Evolutionary conservation across 1,284 basidiomycete genomes (phyloP), one percentile per base, ranked within the genome.

Genomic region (Pseudozyma pruni): DNA sequence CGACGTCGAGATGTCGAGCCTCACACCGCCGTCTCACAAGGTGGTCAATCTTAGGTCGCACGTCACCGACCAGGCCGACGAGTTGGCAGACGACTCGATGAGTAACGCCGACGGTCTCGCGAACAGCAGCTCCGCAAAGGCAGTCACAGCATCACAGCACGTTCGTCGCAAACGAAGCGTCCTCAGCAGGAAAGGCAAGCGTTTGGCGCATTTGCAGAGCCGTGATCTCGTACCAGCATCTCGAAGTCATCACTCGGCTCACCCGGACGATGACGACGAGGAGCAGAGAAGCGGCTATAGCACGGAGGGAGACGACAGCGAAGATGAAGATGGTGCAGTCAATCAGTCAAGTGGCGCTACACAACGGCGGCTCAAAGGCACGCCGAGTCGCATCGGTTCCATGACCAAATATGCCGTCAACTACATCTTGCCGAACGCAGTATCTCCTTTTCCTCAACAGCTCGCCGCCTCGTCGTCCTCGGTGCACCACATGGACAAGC

Each of bases 391-490:
- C 11, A 67, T 72, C 1, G 51, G 70, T 23, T 69, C 70, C 17
- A 72, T 72, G 32, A 72, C 70, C 37, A 72, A 68, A 33, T 68
- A 72, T 14, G 64, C 64, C 2, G 57, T 72, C 64, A 72, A 68
- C 54, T 72, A 72, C 54, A 57, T 72, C 23, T 43, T 72, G 3
- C 70, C 70, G 17, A 53, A 48, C 14, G 39, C 52, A 10, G 56
- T 66, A 7, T 54, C 62, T 9, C 51, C 62, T 4, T 32, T 59
- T 3, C 55, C 56, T 4, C 47, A 58, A 34, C 51, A 58, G 37
- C 51, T 46, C 19, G 33, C 37, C 0, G 38, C 34, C 13, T 33
- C 50, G 0, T 42, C 54, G 11, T 47, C 50, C 6, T 35, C 48
- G 7, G 44, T 39, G 20, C 42, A 61, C 39, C 61, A 67, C 14